Percentiles rank a stretch among this genome's conserved stretches.
phyloP scores from a whole-genome alignment of 2,329 filamentous ascomycete genomes.

The Colletotrichum lupini region DNA sequence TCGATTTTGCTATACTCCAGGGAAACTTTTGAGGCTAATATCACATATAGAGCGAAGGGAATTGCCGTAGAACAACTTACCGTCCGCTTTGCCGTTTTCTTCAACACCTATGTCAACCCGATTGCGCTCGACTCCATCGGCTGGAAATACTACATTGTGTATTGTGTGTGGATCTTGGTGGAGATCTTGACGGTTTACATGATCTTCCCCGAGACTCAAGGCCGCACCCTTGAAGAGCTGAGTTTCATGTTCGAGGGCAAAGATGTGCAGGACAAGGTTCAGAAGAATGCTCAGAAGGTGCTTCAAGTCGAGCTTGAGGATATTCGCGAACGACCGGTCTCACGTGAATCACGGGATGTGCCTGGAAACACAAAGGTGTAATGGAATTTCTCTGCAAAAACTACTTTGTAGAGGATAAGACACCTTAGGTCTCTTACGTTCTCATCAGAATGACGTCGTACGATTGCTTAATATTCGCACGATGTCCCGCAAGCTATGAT shows the following conservation, averaged over 20 bases:
- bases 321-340: background rate
- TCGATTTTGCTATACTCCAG: background rate
- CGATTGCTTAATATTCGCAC: background rate
- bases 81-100: slow-evolving; percentile 51
- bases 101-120: slow-evolving; percentile 60
- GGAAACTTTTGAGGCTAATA: background rate
- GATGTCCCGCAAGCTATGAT: background rate
- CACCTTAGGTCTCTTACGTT: background rate
- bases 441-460: too few species aligned
- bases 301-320: slow-evolving; percentile 33
- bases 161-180: slow-evolving; percentile 55
- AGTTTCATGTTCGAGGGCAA: slow-evolving; percentile 44
- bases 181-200: slow-evolving; percentile 73
- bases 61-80: slow-evolving; percentile 51
- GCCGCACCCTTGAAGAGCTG: slow-evolving; percentile 79
- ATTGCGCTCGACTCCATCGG: slow-evolving; percentile 51
- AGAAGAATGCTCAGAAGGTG: slow-evolving; percentile 35
- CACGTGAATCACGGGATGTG: background rate
- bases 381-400: background rate
- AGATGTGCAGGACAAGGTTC: slow-evolving; percentile 32
- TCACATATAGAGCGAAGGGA: slow-evolving; percentile 44
- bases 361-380: background rate
- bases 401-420: background rate
- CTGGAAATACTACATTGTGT: slow-evolving; percentile 57
- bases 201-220: slow-evolving; percentile 86